Evolutionary conservation across 2,329 filamentous ascomycete species (phyloP), one percentile per base, ranked within the genome.

Genomic region (Cercospora berteroae): DNA sequence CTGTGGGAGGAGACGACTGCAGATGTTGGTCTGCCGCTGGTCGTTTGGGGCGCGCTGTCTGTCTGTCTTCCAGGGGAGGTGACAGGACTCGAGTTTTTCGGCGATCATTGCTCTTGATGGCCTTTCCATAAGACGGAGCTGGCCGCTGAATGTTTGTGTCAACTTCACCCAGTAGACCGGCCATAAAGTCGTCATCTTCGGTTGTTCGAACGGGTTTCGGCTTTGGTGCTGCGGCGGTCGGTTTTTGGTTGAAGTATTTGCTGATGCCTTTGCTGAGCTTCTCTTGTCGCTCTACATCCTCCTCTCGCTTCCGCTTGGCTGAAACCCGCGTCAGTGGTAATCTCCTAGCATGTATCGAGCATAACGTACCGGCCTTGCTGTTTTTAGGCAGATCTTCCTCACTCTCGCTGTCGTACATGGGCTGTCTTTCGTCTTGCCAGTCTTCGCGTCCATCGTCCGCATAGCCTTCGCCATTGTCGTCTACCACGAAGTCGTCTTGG

Each of bases 391-490:
- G 77, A 39, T 92, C 87, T 39, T 89, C 89, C 50, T 96, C 92
- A 69, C 89, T 94, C 68, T 95, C 93, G 39, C 89, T 91, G 69
- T 90, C 86, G 78, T 90, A 87, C 70, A 86, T 84, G 77, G 87
- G 82, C 67, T 84, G 84, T 72, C 85, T 83, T 71, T 90, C 85
- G 74, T 90, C 87, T 80, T 94, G 89, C 94, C 94, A 94, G 74
- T 98, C 95, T 81, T 97, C 94, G 64, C 95, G 90, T 68, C 95
- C 95, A 77, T 98, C 95, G 78, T 98, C 94, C 72, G 93, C 94
- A 76, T 99, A 99, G 42, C 95, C 94, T 78, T 94, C 93, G 76
- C 94, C 94, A 82, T 97, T 96, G 82, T 99, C 95, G 82, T 98
- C 95, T 68, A 99, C 94, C 62, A 99, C 94, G 76, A 99, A 99